Evolutionary conservation across 169 alveolate genomes (phyloP), one percentile per base, ranked within the genome.

Genomic region (Plasmodium gallinaceum): DNA sequence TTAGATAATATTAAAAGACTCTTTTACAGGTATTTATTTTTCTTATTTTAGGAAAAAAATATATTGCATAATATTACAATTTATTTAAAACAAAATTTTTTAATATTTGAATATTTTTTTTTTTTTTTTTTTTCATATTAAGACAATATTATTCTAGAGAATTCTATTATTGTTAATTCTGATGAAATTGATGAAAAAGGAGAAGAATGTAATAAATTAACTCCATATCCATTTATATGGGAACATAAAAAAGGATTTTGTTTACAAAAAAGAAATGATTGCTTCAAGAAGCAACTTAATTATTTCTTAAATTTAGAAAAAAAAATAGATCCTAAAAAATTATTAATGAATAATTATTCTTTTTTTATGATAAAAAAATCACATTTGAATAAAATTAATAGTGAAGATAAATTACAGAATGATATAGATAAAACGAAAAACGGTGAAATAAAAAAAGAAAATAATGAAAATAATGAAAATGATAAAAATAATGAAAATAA

Each of bases 151-250:
- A 58, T 78, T 20, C 14, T 78, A 73, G 54, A 78, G 48, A 51
- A 51, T 24, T 68, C 78, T 3, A 48, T 78, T 9, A 16, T 78
- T 57, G 69, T 78, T 16, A 43, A 43, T 7, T 26, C 80, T 14
- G 48, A 64, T 18, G 16, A 78, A 42, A 68, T 78, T 16, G 60
- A 65, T 70, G 89, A 64, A 43, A 46, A 78, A 22, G 89, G 89
- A 37, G 14, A 12, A 12, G 42, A 12, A 24, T 78, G 89, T 16
- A 78, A 78, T 8, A 78, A 62, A 43, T 8, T 78, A 52, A 64
- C 54, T 12, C 43, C 24, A 8, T 78, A 78, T 43, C 89, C 89
- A n/a, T 10, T 3, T 5, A 42, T 48, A 20, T 78, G 89, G 89
- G 26, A 65, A 7, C 54, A 22, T 48, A 32, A 39, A 65, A 78